phyloP scores from a whole-genome alignment of 345 rosid species.

The Bruguiera parviflora region DNA sequence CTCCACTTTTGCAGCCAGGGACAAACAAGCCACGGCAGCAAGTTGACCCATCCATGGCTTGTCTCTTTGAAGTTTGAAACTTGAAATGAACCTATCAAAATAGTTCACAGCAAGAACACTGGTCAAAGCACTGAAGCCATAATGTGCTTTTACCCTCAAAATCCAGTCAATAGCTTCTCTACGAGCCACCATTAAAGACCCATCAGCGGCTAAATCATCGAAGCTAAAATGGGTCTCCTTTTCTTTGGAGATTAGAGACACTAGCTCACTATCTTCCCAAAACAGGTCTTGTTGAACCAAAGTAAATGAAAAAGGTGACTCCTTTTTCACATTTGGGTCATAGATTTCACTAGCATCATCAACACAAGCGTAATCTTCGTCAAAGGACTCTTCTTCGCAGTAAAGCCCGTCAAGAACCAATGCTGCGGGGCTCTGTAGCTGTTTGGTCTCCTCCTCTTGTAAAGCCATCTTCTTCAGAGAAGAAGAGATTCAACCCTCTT shows the following conservation, averaged over 20 bases:
- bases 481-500: constrained; percentile 44
- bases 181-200: constrained; percentile 40
- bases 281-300: constrained; percentile 49
- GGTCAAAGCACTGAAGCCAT: constrained; percentile 65
- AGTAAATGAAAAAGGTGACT: constrained; percentile 37
- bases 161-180: constrained; percentile 71
- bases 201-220: constrained; percentile 33
- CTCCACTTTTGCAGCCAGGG: constrained; percentile 91
- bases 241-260: constrained; percentile 53
- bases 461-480: constrained; percentile 61
- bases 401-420: constrained; percentile 52
- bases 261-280: constrained; percentile 61
- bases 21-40: constrained; percentile 79
- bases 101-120: constrained; percentile 74
- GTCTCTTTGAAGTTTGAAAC: constrained; percentile 48
- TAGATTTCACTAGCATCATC: constrained; percentile 27
- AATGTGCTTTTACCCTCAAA: constrained; percentile 53
- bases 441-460: constrained; percentile 39
- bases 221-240: constrained; percentile 40
- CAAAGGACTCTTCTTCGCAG: constrained; percentile 64
- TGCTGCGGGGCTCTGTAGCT: constrained; percentile 29
- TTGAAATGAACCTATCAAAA: constrained; percentile 76
- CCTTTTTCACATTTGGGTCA: constrained; percentile 31
- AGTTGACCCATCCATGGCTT: constrained; percentile 97
- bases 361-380: constrained; percentile 24